Evolutionary conservation across 1,284 basidiomycete genomes (phyloP).

Genomic region (Erythrobasidium hasegawianum): DNA sequence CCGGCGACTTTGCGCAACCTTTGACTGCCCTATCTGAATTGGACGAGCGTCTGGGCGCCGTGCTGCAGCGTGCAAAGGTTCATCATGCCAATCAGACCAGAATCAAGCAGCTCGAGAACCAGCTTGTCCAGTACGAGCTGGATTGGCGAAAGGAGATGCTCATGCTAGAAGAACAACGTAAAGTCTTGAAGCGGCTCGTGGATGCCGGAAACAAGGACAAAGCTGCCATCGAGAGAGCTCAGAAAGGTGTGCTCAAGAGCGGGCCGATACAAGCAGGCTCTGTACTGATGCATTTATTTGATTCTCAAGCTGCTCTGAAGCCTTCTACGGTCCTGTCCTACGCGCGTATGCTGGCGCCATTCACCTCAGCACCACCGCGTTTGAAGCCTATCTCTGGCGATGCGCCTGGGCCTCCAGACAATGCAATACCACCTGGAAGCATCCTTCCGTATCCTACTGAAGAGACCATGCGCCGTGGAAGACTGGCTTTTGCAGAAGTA

Average conservation of each 20-base stretch:
- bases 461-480: slow-evolving; percentile 43
- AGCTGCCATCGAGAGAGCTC: slow-evolving; percentile 15
- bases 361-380: slow-evolving; percentile 44
- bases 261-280: background rate
- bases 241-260: slow-evolving; percentile 4
- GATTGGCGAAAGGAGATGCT: slow-evolving; percentile 21
- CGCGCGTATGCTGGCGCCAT: slow-evolving; percentile 44
- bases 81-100: slow-evolving; percentile 14
- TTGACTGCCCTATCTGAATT: slow-evolving; percentile 13
- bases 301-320: slow-evolving; percentile 25
- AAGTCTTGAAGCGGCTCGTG: slow-evolving; percentile 7
- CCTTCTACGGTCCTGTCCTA: slow-evolving; percentile 41
- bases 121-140: slow-evolving; percentile 15
- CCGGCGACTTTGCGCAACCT: background rate
- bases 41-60: slow-evolving; percentile 22
- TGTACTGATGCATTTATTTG: background rate
- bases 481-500: slow-evolving; percentile 42
- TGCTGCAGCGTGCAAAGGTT: slow-evolving; percentile 16
- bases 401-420: slow-evolving; percentile 30
- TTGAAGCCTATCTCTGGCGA: background rate
- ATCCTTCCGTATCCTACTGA: slow-evolving; percentile 47
- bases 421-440: slow-evolving; percentile 38
- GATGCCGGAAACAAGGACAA: slow-evolving; percentile 22
- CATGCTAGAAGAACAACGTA: slow-evolving; percentile 16
- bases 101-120: slow-evolving; percentile 24